These are phyloP conservation scores for Lipomyces starkeyi DNA, from an alignment of 805 yeast species.

Conservation along the genomic window DNA sequence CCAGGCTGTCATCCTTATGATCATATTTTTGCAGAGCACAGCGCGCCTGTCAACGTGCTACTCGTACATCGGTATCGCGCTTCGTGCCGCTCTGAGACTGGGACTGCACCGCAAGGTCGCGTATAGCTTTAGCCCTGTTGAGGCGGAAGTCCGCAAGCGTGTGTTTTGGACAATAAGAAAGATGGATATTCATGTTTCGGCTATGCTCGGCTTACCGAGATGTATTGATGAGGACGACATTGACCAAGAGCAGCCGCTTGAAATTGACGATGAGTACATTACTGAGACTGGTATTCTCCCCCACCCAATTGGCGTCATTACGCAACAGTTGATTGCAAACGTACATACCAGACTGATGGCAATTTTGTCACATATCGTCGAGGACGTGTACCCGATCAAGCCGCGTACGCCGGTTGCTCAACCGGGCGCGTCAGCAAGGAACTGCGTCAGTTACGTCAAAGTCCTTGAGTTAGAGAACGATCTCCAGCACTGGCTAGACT, in stretches of 20 bases:
- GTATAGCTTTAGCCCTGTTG: conserved; percentile 72
- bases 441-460: conserved; percentile 39
- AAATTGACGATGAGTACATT: conserved; percentile 84
- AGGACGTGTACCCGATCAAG: conserved; percentile 75
- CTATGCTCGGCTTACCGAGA: conserved; percentile 84
- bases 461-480: conserved; percentile 72
- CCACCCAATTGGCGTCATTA: conserved; percentile 52
- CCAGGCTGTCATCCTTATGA: conserved; percentile 86
- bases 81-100: conserved; percentile 79
- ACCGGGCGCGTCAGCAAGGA: conserved; percentile 30
- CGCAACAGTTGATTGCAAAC: conserved; percentile 74
- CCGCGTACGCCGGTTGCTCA: conserved; percentile 19
- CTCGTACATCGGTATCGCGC: conserved; percentile 86
- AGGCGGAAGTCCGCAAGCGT: conserved; percentile 80
- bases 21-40: conserved; percentile 83
- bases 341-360: conserved; percentile 78
- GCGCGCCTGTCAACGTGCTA: conserved; percentile 87
- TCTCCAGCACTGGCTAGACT: conserved; percentile 71
- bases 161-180: conserved; percentile 89
- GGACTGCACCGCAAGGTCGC: conserved; percentile 80
- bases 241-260: conserved; percentile 85
- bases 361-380: conserved; percentile 72
- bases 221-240: conserved; percentile 77
- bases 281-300: conserved; percentile 64
- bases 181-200: conserved; percentile 87